Conservation (phyloP, 2,329 filamentous ascomycete species). For the Ophiostoma fasciatum region DNA sequence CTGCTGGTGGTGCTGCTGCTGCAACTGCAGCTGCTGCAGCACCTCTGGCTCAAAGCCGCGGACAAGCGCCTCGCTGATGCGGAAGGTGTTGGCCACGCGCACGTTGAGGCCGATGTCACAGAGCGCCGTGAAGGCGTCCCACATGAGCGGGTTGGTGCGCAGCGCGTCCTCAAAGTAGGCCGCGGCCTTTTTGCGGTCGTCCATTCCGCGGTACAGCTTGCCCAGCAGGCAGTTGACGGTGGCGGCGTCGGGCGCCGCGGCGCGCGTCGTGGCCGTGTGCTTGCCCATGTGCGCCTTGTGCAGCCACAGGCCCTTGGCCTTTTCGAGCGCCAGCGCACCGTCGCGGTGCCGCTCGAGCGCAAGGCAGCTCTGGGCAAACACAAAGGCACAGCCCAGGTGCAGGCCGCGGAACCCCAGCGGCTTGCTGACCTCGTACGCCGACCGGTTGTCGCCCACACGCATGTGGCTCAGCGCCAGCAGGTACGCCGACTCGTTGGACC, state of each 20-base stretch:
- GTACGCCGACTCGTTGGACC: constrained; percentile 66
- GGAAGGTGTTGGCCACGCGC: constrained; percentile 76
- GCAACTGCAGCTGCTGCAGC: too few relatives aligned
- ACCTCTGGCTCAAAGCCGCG: constrained; percentile 30
- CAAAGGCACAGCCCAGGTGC: constrained; percentile 77
- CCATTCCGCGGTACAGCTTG: constrained; percentile 72
- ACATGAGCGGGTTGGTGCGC: constrained; percentile 89
- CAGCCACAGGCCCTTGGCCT: constrained; percentile 60
- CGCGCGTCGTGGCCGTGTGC: constrained; percentile 62
- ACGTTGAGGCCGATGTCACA: constrained; percentile 78
- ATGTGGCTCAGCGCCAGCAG: constrained; percentile 76
- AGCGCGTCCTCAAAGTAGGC: constrained; percentile 78
- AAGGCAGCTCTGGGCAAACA: constrained; percentile 82
- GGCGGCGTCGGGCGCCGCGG: constrained; percentile 67
- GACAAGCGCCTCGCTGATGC: constrained; percentile 42
- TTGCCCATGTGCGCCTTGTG: constrained; percentile 65
- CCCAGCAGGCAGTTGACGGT: constrained; percentile 73
- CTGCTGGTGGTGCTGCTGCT: too few relatives aligned
- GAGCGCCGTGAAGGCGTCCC: constrained; percentile 85
- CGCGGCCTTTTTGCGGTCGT: constrained; percentile 70
- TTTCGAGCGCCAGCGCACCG: constrained; percentile 72
- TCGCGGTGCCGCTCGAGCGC: constrained; percentile 65
- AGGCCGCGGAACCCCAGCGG: constrained; percentile 52
- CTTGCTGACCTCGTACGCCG: constrained; percentile 73
- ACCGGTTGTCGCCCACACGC: constrained; percentile 66